A percentile compares a stretch with the other conserved stretches of the same genome.
Evolutionary conservation across 257 asterid species (phyloP).

Genomic region (Plantago major): DNA sequence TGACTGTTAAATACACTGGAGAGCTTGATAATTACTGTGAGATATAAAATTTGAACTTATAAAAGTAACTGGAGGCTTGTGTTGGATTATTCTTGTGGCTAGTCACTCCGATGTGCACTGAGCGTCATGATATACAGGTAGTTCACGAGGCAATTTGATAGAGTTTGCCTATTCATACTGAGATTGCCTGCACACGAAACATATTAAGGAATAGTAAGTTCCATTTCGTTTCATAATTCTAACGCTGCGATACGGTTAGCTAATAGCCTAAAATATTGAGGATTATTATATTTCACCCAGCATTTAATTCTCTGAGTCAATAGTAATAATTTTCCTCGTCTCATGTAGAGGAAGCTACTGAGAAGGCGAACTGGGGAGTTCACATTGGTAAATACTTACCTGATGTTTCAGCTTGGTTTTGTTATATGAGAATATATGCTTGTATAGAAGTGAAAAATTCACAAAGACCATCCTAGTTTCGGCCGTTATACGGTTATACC

Average conservation of each 20-base stretch:
- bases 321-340: conserved; percentile 8
- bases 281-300: background rate
- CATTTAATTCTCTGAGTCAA: background rate
- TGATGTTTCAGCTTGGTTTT: background rate
- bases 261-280: conserved; percentile 10
- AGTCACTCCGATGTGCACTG: background rate
- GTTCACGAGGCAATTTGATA: background rate
- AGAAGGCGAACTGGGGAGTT: conserved; percentile 39
- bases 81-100: conserved; percentile 7
- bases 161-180: background rate
- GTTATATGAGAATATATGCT: background rate
- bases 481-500: conserved; percentile 1
- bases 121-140: background rate
- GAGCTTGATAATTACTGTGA: background rate
- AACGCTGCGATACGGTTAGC: background rate
- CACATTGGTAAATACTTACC: conserved; percentile 45
- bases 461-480: background rate
- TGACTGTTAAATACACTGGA: background rate
- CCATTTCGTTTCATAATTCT: conserved; percentile 10
- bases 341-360: conserved; percentile 52
- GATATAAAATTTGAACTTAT: background rate
- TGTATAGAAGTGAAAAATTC: background rate
- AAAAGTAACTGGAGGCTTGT: background rate
- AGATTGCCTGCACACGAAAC: background rate
- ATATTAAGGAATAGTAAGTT: background rate